Evolutionary conservation across 768 basidiomycete genomes (phyloP).

Genomic region (Mycena indigotica): DNA sequence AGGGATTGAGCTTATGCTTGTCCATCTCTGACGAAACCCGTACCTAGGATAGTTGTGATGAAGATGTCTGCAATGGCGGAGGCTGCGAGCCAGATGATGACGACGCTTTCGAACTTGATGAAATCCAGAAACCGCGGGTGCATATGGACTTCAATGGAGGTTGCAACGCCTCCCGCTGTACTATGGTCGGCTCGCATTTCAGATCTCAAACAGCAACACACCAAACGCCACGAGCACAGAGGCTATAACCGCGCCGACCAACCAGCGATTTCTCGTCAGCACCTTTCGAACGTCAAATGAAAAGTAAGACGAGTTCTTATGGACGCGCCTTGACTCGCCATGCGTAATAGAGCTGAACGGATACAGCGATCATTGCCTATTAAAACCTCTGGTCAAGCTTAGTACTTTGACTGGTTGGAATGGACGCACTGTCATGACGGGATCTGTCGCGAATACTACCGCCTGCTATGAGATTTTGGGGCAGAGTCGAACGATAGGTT

Average conservation of each 20-base stretch:
- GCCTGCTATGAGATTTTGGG: background rate
- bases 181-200: background rate
- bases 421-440: conserved; percentile 14
- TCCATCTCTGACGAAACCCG: background rate
- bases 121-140: conserved; percentile 23
- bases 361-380: conserved; percentile 21
- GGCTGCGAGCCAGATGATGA: conserved; percentile 39
- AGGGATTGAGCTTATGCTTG: too few relatives aligned
- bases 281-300: background rate
- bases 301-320: background rate
- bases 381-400: background rate
- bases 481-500: conserved; percentile 4
- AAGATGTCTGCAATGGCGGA: conserved; percentile 38
- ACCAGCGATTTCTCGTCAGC: conserved; percentile 9
- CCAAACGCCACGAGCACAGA: conserved; percentile 9
- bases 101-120: conserved; percentile 19
- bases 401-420: background rate
- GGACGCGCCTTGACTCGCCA: conserved; percentile 16
- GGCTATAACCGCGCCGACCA: conserved; percentile 3
- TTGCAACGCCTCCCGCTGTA: conserved; percentile 14
- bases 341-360: conserved; percentile 21
- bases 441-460: conserved; percentile 21
- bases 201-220: background rate
- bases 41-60: conserved; percentile 33
- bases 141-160: conserved; percentile 21